These are phyloP conservation scores for Forsythia viridissima DNA, from an alignment of 257 asterid genomes.

Conservation along the genomic window DNA sequence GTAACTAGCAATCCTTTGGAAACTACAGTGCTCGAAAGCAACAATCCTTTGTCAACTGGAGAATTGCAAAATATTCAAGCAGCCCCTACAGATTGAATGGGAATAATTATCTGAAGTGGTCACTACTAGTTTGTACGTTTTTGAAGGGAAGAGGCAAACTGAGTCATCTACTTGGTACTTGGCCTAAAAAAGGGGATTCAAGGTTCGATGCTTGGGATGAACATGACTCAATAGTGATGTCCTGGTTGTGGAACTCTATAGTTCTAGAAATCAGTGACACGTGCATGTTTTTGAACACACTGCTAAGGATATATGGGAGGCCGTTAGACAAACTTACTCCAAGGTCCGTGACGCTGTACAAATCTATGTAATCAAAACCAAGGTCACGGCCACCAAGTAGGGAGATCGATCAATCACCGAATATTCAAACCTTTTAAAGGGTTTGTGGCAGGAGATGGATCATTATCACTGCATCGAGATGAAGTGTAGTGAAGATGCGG, in stretches of 20 bases:
- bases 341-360: neutral
- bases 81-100: neutral
- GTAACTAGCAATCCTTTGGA: neutral
- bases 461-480: neutral
- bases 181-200: neutral
- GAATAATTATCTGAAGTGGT: constrained; percentile 18
- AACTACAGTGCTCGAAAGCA: neutral
- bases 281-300: neutral
- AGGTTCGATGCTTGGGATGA: neutral
- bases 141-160: constrained; percentile 1
- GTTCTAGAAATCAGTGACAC: constrained; percentile 4
- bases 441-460: constrained; percentile 1
- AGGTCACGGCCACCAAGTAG: neutral
- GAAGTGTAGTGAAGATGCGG: neutral
- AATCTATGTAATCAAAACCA: neutral
- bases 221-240: constrained; percentile 6
- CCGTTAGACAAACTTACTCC: neutral
- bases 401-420: neutral
- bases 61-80: neutral
- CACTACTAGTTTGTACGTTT: neutral
- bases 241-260: constrained; percentile 8
- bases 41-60: neutral
- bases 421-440: neutral
- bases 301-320: neutral
- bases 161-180: neutral